Conservation (phyloP, 2,329 filamentous ascomycete genomes). For the Cercospora sp. region DNA sequence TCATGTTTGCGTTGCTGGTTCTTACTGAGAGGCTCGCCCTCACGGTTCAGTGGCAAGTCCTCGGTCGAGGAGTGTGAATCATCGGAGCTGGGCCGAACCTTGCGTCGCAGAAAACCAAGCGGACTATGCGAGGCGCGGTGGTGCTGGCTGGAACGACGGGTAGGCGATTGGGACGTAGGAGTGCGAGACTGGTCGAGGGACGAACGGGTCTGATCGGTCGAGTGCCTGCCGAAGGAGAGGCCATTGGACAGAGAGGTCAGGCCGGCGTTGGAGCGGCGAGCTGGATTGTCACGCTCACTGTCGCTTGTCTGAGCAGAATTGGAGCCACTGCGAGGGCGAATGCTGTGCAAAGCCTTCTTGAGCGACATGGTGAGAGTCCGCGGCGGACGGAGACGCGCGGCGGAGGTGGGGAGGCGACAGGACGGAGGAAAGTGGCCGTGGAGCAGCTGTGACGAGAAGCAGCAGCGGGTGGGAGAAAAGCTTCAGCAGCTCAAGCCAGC, state of each 20-base stretch:
- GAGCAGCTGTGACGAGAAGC: not conserved
- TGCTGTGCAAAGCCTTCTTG: slow-evolving; percentile 49
- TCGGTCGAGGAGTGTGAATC: slow-evolving; percentile 39
- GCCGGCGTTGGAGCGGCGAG: slow-evolving; percentile 26
- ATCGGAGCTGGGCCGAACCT: slow-evolving; percentile 34
- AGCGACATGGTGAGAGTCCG: slow-evolving; percentile 38
- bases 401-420: not conserved
- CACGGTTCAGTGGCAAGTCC: slow-evolving; percentile 48
- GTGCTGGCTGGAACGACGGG: slow-evolving; percentile 31
- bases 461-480: not conserved
- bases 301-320: slow-evolving; percentile 28
- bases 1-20: slow-evolving; percentile 53
- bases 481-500: slow-evolving; percentile 1
- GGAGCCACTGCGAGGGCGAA: slow-evolving; percentile 41
- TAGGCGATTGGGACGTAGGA: slow-evolving; percentile 22
- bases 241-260: slow-evolving; percentile 33
- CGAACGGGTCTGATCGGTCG: slow-evolving; percentile 21
- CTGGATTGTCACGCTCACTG: slow-evolving; percentile 25
- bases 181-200: slow-evolving; percentile 21
- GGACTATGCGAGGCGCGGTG: slow-evolving; percentile 37
- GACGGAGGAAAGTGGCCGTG: not conserved
- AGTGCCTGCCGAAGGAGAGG: slow-evolving; percentile 24
- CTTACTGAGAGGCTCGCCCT: slow-evolving; percentile 52
- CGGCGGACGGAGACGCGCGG: slow-evolving; percentile 3
- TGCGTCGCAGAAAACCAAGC: slow-evolving; percentile 37